Base-by-base conservation (phyloP, 805 yeast species). In the Cyberlindnera veronae region DNA sequence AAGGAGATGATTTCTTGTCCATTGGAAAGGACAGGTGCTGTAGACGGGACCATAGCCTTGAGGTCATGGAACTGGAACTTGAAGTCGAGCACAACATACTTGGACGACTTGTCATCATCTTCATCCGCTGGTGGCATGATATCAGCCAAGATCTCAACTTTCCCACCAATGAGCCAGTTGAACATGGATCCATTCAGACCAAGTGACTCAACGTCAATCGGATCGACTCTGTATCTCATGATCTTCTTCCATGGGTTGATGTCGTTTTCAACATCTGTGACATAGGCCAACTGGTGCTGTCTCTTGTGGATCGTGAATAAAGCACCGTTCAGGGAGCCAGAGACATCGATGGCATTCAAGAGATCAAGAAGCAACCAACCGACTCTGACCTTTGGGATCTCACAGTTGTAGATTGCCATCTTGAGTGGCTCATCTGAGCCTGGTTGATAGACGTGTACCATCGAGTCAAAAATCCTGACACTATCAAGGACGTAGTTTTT, bases 271-370 rank as follows among this genome's bases (percentile, higher is more conserved):
- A 63, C 48, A 40, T 64, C 68, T 27, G 58, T 61, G 23, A 72
- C 67, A 46, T 69, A 70, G 0, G 77, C 74, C 44, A 71, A 61
- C 40, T 74, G 72, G 44, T 74, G 72, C 54, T 84, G 91, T 50
- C 84, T 75, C 55, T 83, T 83, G 51, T 84, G 93, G 17, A 85
- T 71, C 1, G 89, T 82, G 62, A 84, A 84, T 60, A 85, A 67
- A 1, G 93, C 77, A 39, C 82, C 82, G 53, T 84, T 82, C 12
- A 84, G 68, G 0, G 90, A 77, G 0, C 95, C 95, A 13, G 84
- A 78, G 23, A 82, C 78, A 35, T 81, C 78, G 41, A 71, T 71
- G 12, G 89, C 86, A 55, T 79, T 80, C 62, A 84, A 72, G 39
- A 84, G 70, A 58, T 85, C 93, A 41, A 79, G 63, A 31, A 81